Evolutionary conservation across 2,329 filamentous ascomycete species (phyloP).

Genomic region (Fonsecaea pugnacius): DNA sequence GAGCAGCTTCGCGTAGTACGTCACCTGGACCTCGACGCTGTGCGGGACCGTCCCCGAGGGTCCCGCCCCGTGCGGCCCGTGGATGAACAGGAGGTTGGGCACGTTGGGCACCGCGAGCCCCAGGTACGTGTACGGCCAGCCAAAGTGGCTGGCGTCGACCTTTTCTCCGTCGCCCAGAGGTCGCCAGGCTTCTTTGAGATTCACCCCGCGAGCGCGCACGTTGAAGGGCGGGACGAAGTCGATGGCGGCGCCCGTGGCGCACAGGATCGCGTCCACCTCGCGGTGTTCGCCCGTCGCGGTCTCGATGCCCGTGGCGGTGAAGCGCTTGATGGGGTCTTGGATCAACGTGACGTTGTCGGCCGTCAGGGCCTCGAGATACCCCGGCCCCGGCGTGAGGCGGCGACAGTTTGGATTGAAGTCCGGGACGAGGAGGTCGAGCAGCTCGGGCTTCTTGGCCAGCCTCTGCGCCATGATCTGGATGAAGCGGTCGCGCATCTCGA

Average conservation of each 20-base stretch:
- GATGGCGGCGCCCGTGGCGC: conserved; percentile 47
- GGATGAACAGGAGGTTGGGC: conserved; percentile 53
- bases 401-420: conserved; percentile 50
- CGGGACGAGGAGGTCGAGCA: conserved; percentile 46
- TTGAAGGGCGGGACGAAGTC: conserved; percentile 43
- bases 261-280: conserved; percentile 39
- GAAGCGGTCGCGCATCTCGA: conserved; percentile 26
- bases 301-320: conserved; percentile 59
- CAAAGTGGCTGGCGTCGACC: conserved; percentile 39
- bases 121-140: conserved; percentile 44
- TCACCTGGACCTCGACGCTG: conserved; percentile 67
- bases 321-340: conserved; percentile 59
- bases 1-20: conserved; percentile 68
- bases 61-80: conserved; percentile 51
- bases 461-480: conserved; percentile 34
- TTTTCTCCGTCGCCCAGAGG: conserved; percentile 40
- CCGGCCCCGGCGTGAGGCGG: conserved; percentile 63
- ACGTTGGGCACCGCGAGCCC: conserved; percentile 47
- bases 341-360: conserved; percentile 68
- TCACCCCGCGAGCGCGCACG: conserved; percentile 39
- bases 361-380: conserved; percentile 68
- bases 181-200: conserved; percentile 40
- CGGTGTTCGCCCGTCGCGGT: conserved; percentile 33
- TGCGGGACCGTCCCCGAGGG: conserved; percentile 70
- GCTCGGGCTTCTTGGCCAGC: conserved; percentile 42